Base-by-base conservation (phyloP, 2,329 filamentous ascomycete genomes). In the Pyrenochaeta sp. region DNA sequence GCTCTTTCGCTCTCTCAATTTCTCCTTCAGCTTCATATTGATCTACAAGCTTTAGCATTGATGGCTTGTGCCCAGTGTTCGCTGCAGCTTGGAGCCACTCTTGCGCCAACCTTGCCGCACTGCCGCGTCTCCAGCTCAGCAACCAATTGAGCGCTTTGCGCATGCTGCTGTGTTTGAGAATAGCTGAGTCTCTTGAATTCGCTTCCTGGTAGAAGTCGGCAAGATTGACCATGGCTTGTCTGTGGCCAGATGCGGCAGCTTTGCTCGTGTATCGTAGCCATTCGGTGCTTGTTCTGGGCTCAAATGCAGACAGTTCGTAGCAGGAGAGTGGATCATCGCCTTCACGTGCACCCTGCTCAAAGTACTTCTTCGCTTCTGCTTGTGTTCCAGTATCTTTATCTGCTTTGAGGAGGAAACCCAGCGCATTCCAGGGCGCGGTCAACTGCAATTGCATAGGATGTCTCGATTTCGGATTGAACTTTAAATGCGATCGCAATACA, bases 191-290 rank as follows among this genome's bases (percentile, higher is more conserved):
- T 3, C 53, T 37, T 4, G 35, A 23, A 51, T 75, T 75, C 51
- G 73, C 71, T 21, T 72, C 57, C 2, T 64, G 71, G 53, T 81
- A 81, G 61, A 77, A 81, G 15, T 65, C 54, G 1, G 64, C 78
- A 9, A 82, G 63, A 10, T 71, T 53, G 31, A 73, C 68, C 23
- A 71, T 73, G 7, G 79, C 77, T 47, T 72, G 70, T 6, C 63
- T 51, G 44, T 79, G 72, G 1, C 75, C 73, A 5, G 74, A 74
- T 10, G 75, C 72, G 3, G 79, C 79, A 2, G 79, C 78, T 68
- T 81, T 81, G 30, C 69, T 80, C 46, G 76, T 76, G 56, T 77
- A 75, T 51, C 73, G 73, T 7, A 81, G 63, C 79, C 79, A 81
- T 2, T 69, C 61, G 29, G 62, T 61, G 14, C 68, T 75, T 21